Evolutionary conservation across 208 protist genomes (phyloP).

Genomic region (Acanthamoeba lenticulata): DNA sequence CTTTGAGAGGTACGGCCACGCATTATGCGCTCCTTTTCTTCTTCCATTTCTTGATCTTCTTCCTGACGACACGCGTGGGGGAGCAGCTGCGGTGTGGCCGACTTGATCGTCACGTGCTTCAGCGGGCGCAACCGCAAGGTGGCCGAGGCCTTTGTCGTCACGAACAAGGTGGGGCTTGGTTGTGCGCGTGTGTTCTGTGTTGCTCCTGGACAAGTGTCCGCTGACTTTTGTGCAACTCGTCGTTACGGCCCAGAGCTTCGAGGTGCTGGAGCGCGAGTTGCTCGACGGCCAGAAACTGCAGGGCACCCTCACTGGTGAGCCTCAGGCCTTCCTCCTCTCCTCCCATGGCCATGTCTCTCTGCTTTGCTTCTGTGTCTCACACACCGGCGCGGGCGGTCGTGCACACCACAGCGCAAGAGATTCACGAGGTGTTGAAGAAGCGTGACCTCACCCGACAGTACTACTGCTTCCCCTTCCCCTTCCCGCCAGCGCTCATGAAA

Average conservation of each 20-base stretch:
- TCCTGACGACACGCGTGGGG: slow-evolving; percentile 67
- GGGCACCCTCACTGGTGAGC: slow-evolving; percentile 68
- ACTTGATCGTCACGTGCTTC: slow-evolving; percentile 84
- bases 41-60: neutral
- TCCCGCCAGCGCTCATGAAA: neutral
- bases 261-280: slow-evolving; percentile 80
- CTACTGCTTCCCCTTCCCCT: neutral
- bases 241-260: slow-evolving; percentile 59
- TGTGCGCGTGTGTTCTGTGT: slow-evolving; percentile 75
- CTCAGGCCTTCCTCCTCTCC: too few relatives aligned
- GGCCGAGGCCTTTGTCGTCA: slow-evolving; percentile 80
- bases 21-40: neutral
- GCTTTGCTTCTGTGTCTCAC: neutral
- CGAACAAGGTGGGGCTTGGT: slow-evolving; percentile 78
- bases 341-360: too few relatives aligned
- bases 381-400: too few relatives aligned
- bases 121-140: slow-evolving; percentile 83
- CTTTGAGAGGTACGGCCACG: neutral
- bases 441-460: neutral
- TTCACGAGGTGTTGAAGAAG: slow-evolving; percentile 26
- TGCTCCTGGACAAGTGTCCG: neutral
- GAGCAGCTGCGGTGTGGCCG: slow-evolving; percentile 81
- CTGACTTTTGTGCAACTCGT: neutral
- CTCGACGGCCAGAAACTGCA: slow-evolving; percentile 86
- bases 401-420: neutral